phyloP scores from a whole-genome alignment of 2,329 filamentous ascomycete genomes.

The Zasmidium angulare region DNA sequence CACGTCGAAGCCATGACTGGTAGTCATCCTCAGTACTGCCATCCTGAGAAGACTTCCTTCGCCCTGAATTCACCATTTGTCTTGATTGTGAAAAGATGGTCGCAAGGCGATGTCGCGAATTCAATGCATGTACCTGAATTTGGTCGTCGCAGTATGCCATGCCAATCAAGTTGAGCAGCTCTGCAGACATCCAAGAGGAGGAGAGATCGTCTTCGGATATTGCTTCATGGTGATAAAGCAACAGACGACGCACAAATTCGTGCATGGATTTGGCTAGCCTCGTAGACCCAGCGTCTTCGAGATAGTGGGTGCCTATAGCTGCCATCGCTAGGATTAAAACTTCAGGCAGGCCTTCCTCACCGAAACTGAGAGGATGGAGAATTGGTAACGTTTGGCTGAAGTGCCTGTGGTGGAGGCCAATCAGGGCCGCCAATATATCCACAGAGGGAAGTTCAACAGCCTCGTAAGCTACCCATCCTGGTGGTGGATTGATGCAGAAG shows the following conservation, averaged over 20 bases:
- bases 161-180: constrained; percentile 17
- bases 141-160: constrained; percentile 13
- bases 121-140: constrained; percentile 3
- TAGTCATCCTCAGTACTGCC: constrained; percentile 9
- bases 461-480: constrained; percentile 19
- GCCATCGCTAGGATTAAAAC: constrained; percentile 31
- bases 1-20: constrained; percentile 19
- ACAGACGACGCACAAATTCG: constrained; percentile 18
- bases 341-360: constrained; percentile 15
- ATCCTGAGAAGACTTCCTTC: not conserved
- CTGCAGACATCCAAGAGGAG: not conserved
- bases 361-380: constrained; percentile 27
- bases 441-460: constrained; percentile 24
- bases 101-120: not conserved
- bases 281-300: constrained; percentile 4
- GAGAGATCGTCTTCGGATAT: not conserved
- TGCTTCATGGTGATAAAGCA: constrained; percentile 9
- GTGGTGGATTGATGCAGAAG: constrained; percentile 10
- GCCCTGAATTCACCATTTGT: not conserved
- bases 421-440: constrained; percentile 24
- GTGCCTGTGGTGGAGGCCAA: constrained; percentile 30
- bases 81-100: constrained; percentile 3
- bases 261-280: constrained; percentile 16
- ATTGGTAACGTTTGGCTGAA: constrained; percentile 35
- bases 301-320: constrained; percentile 30